Conservation (phyloP, 139 green algal species). For the Chlamydomonas sp. region DNA sequence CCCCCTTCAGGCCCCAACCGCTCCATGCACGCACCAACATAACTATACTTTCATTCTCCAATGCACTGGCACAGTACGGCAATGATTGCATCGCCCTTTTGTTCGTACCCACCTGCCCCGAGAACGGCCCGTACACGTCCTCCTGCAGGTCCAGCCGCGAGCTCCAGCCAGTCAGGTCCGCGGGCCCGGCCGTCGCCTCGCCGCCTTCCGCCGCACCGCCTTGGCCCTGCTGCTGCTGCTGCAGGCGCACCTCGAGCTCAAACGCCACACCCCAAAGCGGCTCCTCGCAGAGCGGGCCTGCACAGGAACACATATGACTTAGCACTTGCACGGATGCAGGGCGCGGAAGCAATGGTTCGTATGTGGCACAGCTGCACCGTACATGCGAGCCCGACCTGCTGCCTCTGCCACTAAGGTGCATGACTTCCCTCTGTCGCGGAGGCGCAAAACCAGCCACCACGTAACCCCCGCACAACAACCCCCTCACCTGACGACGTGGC, state of each 20-base stretch:
- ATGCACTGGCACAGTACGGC: too few relatives aligned
- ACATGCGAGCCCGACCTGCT: too few relatives aligned
- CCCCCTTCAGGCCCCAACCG: too few relatives aligned
- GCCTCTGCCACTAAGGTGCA: too few relatives aligned
- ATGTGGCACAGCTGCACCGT: too few relatives aligned
- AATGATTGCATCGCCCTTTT: background rate
- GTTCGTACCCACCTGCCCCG: conserved; percentile 69
- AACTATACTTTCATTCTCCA: too few relatives aligned
- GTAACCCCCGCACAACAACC: background rate
- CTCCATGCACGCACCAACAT: too few relatives aligned
- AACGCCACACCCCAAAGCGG: conserved; percentile 93
- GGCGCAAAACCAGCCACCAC: background rate
- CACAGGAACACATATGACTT: background rate
- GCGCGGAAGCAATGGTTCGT: too few relatives aligned
- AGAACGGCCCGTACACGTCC: conserved; percentile 90
- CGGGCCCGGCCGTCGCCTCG: background rate
- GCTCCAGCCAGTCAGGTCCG: background rate
- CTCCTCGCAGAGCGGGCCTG: conserved; percentile 97
- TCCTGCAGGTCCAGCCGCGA: conserved; percentile 67
- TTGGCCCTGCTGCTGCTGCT: conserved; percentile 1
- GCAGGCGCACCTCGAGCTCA: conserved; percentile 69
- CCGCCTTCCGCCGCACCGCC: background rate
- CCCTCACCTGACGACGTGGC: conserved; percentile 64
- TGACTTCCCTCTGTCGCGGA: background rate
- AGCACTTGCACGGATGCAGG: too few relatives aligned